Base-by-base conservation (phyloP, 495 filamentous ascomycete genomes). In the Annulohypoxylon stygium region DNA sequence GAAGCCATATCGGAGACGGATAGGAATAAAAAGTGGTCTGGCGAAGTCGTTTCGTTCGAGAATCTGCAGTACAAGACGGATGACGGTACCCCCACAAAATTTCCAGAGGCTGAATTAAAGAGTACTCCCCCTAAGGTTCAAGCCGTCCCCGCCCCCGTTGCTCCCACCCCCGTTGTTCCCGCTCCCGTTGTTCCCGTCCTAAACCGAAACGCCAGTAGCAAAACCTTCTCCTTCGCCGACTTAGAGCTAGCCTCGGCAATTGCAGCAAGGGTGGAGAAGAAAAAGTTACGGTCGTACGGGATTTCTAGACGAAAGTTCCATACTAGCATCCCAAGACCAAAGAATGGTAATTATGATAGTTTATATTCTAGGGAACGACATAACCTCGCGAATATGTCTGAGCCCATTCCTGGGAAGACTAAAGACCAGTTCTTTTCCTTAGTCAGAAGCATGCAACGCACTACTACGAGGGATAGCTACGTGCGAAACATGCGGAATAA, bases 1-100 rank as follows among this genome's bases (percentile, higher is more conserved):
- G 80, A 82, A 12, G 48, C 66, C 26, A 64, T 47, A 20, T 67
- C 70, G 20, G 26, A 74, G 12, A 16, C 25, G 1, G 77, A 67
- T 23, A 69, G 18, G 34, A 75, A 73, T 20, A 30, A 70, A 65
- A 68, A 58, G 23, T 79, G 75, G 75, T 54, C 75, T 4, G 77
- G 77, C 26, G 71, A 77, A 23, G 51, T 68, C 25, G n/a, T 79
- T 48, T 74, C 77, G 34, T 79, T 79, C 36, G 75, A 77, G 6
- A 75, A 77, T 25, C 43, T 79, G 20, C 67, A 70, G 30, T 75
- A 68, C 65, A 59, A 39, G 3, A 65, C 70, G 2, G 63, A 59
- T 12, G 45, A 54, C 26, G 30, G 12, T 18, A 39, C 6, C 9
- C 10, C 39, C 2, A 16, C 20, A 45, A 50, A 12, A 20, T 1